Evolutionary conservation across 2,329 filamentous ascomycete species (phyloP), one percentile per base, ranked within the genome.

Genomic region (Xylariaceae sp.): DNA sequence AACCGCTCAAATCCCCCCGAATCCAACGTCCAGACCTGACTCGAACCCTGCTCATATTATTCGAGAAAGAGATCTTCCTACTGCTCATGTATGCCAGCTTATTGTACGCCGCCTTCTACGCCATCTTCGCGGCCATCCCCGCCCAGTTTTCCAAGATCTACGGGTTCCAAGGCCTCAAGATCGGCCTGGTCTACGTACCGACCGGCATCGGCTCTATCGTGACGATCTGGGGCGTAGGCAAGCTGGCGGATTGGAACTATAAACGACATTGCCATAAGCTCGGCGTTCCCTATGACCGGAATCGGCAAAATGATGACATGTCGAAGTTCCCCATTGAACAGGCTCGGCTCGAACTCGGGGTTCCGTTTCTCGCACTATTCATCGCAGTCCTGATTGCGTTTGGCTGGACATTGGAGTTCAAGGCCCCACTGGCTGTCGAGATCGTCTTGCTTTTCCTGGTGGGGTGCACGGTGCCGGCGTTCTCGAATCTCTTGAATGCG

Each of bases 171-270:
- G 78, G 81, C n/a, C 65, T 72, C 12, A 70, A 71, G 12, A 67
- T 79, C 2, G 76, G 76, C 7, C 63, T 73, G 5, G 67, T 71
- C 62, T 73, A 70, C 51, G 42, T 73, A 5, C 73, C 73, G 1
- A 67, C 73, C 44, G 72, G 69, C 2, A 63, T 62, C 11, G 73
- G 72, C 3, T 70, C 70, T 44, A 64, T 71, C 12, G 41, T 71
- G 1, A 64, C 72, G 2, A 70, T 69, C 1, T 54, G 68, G 29
- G 57, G 64, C 11, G 67, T 70, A 19, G 79, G 83, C 4, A 72
- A 71, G 31, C 52, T 84, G 3, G 72, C 85, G 3, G 84, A 87
- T 64, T 78, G 76, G 72, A 85, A 84, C 61, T 87, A 82, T 64
- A 71, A 75, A 0, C 76, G 81, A 3, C 73, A 80, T 50, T 81